Base-by-base conservation (phyloP, 2,329 filamentous ascomycete species). In the Boeremia lycopersici region DNA sequence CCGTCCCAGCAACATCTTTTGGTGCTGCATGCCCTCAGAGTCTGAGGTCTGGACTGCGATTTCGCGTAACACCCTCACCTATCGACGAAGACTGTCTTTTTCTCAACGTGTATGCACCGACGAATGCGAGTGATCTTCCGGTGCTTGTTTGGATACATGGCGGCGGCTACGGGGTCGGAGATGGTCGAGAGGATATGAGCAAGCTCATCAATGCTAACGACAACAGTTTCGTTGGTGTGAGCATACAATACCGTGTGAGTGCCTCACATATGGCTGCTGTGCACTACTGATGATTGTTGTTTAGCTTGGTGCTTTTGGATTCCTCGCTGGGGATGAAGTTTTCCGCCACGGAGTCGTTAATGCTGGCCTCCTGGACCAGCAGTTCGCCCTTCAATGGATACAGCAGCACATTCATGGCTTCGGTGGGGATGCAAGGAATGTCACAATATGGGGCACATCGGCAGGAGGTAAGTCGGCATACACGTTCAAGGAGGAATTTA, bases 311-410 rank as follows among this genome's bases (percentile, higher is more conserved):
- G 78, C 78, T 0, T 79, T 81, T 61, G 78, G 78, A 0, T 80
- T 80, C 19, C 45, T 78, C 6, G 69, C 74, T 30, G 66, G 67
- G 0, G 75, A 73, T 29, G 75, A 79, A 52, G 68, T 78, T 4
- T 60, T 56, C 3, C 11, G 19, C 12, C 13, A 23, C 8, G 43
- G 43, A 29, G 62, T 56, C 0, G 59, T 68, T 36, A 78, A 77
- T 50, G 72, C 70, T 1, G 75, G 74, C 5, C 38, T 78, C 7
- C 62, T 73, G 65, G 81, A 84, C 58, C 81, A 83, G 57, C 70
- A 77, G 3, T 61, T 78, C 8, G 81, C 80, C 0, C 64, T 82
- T 15, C 72, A 81, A 61, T 84, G 82, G 82, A 74, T 81, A 0
- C 69, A 79, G 28, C 67, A 76, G 23, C 77, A 82, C 54, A 80